Base-by-base conservation (phyloP, 148 eudicot genomes). In the Cornus florida region DNA sequence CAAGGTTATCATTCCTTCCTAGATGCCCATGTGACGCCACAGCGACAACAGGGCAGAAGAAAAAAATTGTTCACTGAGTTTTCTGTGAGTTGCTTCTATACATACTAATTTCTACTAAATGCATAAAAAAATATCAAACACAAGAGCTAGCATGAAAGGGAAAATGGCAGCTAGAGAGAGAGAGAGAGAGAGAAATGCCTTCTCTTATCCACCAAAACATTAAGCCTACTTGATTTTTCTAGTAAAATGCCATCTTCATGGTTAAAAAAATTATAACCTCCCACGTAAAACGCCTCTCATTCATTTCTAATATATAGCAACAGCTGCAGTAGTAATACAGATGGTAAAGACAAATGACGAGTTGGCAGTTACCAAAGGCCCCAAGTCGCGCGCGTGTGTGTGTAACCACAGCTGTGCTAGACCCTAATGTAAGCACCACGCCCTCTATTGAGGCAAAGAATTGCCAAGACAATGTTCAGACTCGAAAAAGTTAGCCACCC, bases 141-240 rank as follows among this genome's bases (percentile, higher is more conserved):
- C n/a, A 33, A 81, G 64, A 35, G 66, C 77, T 10, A 72, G 7
- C 56, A 33, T 65, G 28, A 62, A 67, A 82, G 0, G 69, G 75
- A 43, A 65, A 64, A 73, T 14, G 3, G 35, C 43, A 11, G 20
- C 59, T 20, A 5, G 59, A 53, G 59, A 53, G 59, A 53, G 59
- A 53, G 17, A 5, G 59, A 53, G 59, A 53, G 59, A 53, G 59
- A 53, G 17, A 48, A 17, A n/a, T 41, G 72, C 24, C 48, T n/a
- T 73, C 60, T 46, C 38, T 41, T 69, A 33, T 66, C 38, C 33
- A 73, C 50, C 70, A 22, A n/a, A 59, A 33, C 12, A 31, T 75
- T 57, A 43, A 43, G 10, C 48, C 48, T 43, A 43, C 48, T 43
- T 9, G 48, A 8, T 43, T 43, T 9, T 43, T 43, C 48, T 0